phyloP scores from a whole-genome alignment of 2,329 filamentous ascomycete species.

The Lecanicillium sp. region DNA sequence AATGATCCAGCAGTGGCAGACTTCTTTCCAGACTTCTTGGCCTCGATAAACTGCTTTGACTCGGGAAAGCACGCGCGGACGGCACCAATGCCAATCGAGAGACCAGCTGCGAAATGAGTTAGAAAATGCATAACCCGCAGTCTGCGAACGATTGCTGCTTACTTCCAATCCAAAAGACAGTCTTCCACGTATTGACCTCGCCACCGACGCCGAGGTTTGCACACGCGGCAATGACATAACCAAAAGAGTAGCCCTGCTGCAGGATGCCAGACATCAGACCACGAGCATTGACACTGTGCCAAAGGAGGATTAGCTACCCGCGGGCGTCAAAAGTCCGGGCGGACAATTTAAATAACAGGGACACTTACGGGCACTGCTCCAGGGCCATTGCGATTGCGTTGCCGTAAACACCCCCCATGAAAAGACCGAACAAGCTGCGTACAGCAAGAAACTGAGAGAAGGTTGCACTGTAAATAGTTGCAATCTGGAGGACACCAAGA shows the following conservation, averaged over 20 bases:
- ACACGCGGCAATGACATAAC: conserved; percentile 71
- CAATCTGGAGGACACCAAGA: conserved; percentile 58
- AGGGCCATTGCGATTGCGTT: conserved; percentile 72
- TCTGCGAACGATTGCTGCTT: conserved; percentile 5
- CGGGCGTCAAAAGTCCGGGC: no score
- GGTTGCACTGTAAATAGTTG: conserved; percentile 66
- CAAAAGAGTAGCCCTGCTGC: conserved; percentile 74
- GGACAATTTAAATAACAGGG: no score
- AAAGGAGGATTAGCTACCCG: no score
- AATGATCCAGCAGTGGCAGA: conserved; percentile 42
- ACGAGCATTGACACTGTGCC: conserved; percentile 49
- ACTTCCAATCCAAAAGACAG: conserved; percentile 62
- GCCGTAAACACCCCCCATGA: conserved; percentile 76
- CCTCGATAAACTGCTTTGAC: conserved; percentile 65
- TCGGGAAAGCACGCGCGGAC: conserved; percentile 63
- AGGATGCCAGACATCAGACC: conserved; percentile 76
- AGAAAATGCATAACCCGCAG: no score
- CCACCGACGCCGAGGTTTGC: conserved; percentile 67
- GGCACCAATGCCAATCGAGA: conserved; percentile 61
- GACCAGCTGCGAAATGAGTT: conserved; percentile 34
- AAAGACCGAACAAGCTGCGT: conserved; percentile 63
- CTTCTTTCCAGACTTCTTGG: conserved; percentile 51
- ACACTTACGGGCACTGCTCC: conserved; percentile 57
- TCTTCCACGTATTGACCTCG: conserved; percentile 59
- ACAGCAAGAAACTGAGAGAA: conserved; percentile 71